These are phyloP conservation scores for Phialocephala sp. DNA, from an alignment of 2,329 filamentous ascomycete species.

Conservation along the genomic window DNA sequence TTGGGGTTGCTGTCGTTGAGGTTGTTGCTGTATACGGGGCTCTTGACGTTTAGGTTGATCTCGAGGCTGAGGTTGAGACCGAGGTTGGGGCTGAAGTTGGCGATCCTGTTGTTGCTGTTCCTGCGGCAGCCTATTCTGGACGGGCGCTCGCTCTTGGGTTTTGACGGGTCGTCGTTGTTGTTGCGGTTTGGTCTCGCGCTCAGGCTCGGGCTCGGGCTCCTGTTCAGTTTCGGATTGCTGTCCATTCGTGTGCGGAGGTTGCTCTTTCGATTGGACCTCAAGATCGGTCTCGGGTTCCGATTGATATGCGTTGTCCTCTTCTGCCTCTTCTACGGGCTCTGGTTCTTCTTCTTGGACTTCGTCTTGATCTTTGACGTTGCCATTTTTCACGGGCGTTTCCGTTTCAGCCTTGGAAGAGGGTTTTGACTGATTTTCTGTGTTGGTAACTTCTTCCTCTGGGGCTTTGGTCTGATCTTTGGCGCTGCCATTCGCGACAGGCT, in stretches of 20 bases:
- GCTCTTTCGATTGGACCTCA: not conserved
- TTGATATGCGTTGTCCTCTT: not conserved
- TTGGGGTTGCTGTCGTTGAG: not conserved
- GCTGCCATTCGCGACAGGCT: not conserved
- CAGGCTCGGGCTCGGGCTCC: not conserved
- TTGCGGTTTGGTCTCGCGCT: not conserved
- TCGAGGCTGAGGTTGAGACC: not conserved
- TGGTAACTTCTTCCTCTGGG: not conserved
- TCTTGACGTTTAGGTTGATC: not conserved
- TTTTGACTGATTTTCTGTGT: not conserved
- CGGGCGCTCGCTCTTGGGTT: not conserved
- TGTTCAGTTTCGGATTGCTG: not conserved
- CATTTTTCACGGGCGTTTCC: not conserved
- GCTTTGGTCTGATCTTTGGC: not conserved
- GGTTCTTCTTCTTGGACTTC: not conserved
- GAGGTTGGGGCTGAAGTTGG: not conserved
- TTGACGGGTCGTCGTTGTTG: not conserved
- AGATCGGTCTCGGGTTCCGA: not conserved
- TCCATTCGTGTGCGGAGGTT: not conserved
- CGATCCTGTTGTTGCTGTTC: not conserved
- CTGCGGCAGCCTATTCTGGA: not conserved
- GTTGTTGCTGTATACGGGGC: not conserved
- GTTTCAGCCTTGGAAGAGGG: not conserved
- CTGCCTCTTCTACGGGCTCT: not conserved
- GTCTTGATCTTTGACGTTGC: not conserved